Percentiles rank a stretch among this genome's conserved stretches.
These are phyloP conservation scores for Trametes gibbosa DNA, from an alignment of 768 basidiomycete genomes.

Conservation along the genomic window DNA sequence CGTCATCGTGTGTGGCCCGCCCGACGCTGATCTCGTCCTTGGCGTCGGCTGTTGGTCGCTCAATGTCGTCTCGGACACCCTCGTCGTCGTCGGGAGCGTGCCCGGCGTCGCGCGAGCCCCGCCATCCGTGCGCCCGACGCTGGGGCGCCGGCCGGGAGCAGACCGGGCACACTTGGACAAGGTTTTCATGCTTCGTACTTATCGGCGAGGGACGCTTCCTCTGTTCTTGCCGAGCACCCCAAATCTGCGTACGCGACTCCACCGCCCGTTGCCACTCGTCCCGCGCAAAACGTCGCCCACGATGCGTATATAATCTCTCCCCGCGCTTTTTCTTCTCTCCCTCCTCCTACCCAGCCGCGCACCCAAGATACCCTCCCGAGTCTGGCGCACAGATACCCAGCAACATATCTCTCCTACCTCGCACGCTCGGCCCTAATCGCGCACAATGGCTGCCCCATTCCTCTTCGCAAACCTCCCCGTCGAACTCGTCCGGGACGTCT, in stretches of 20 bases:
- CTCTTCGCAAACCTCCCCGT: constrained; percentile 30
- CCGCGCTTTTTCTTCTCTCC: not conserved
- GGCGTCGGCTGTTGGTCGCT: constrained; percentile 7
- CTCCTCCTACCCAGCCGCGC: constrained; percentile 6
- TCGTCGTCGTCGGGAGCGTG: not conserved
- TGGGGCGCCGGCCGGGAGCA: not conserved
- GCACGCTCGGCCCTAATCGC: not conserved
- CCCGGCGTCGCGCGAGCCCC: not conserved
- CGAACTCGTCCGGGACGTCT: constrained; percentile 36
- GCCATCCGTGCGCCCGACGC: not conserved
- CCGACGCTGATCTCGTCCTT: not conserved
- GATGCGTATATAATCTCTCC: not conserved
- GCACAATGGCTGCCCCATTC: constrained; percentile 11
- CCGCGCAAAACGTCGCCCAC: not conserved
- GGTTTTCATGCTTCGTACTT: not conserved
- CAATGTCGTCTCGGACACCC: not conserved
- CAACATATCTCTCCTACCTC: not conserved
- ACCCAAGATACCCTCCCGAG: constrained; percentile 3
- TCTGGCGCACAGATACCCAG: constrained; percentile 6
- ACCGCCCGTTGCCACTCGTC: constrained; percentile 9
- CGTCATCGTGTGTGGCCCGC: not conserved
- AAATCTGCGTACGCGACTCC: constrained; percentile 14
- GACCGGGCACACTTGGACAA: constrained; percentile 1
- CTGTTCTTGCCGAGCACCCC: constrained; percentile 19
- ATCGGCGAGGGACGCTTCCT: constrained; percentile 16